Conservation (phyloP, 441 rosid species). For the Pelargonium myrrhifolium region DNA sequence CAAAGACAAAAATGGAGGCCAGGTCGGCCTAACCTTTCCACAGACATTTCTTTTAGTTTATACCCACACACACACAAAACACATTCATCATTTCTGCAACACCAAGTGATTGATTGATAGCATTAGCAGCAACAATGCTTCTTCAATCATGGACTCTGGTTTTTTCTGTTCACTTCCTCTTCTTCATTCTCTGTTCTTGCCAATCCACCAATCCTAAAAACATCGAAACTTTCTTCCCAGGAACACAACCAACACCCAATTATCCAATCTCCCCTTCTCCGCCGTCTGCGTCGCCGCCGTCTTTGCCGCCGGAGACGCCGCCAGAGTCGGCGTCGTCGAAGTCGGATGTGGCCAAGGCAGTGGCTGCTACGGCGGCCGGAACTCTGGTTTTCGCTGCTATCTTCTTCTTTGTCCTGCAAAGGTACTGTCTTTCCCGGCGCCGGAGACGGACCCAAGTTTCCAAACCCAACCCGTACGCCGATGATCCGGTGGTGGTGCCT, state of each 20-base stretch:
- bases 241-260: conserved; percentile 7
- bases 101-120: no score
- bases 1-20: no score
- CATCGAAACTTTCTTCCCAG: conserved; percentile 52
- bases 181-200: conserved; percentile 22
- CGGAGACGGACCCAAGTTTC: conserved; percentile 27
- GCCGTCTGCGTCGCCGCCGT: conserved; percentile 16
- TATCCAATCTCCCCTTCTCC: not conserved
- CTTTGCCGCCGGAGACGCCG: conserved; percentile 10
- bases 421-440: conserved; percentile 21
- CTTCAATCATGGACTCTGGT: conserved; percentile 30
- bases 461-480: not conserved
- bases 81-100: no score
- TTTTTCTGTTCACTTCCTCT: conserved; percentile 21
- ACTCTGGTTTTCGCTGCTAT: conserved; percentile 46
- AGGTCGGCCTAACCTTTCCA: no score
- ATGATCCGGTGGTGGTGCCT: conserved; percentile 17
- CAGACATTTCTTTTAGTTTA: no score
- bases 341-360: conserved; percentile 44
- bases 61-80: no score
- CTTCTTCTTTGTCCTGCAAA: conserved; percentile 45
- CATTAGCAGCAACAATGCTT: not conserved
- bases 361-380: conserved; percentile 53
- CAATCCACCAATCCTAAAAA: conserved; percentile 48
- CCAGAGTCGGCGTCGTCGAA: conserved; percentile 20